A percentile compares a stretch with the other conserved stretches of the same genome.
Conservation (phyloP, 2,329 filamentous ascomycete species). For the Cordyceps cateniannulata region DNA sequence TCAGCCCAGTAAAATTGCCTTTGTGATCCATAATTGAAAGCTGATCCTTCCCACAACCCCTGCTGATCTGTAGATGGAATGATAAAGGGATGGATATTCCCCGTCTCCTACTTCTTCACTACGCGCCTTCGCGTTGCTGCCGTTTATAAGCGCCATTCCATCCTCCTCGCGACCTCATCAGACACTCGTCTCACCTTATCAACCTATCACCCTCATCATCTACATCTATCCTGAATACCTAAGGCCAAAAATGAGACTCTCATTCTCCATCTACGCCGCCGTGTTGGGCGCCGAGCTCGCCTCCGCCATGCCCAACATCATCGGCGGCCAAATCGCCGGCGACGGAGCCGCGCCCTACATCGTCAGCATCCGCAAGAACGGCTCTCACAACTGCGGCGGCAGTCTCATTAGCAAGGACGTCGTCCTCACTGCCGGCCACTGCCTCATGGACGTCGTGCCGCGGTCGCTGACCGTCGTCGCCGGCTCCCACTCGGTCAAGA, state of each 20-base stretch:
- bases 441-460: not conserved
- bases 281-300: not conserved
- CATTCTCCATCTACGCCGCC: not conserved
- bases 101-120: not conserved
- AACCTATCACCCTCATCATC: not conserved
- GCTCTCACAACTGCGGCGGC: slow-evolving; percentile 1
- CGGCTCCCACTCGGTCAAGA: not conserved
- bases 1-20: not conserved
- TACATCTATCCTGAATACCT: not conserved
- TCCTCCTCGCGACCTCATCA: not conserved
- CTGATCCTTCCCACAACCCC: not conserved
- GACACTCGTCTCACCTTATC: not conserved
- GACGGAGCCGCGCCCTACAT: not conserved
- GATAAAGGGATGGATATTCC: not conserved
- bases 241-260: not conserved
- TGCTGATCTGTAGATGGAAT: not conserved
- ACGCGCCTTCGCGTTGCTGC: not conserved
- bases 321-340: not conserved
- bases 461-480: not conserved
- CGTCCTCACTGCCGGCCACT: slow-evolving; percentile 6
- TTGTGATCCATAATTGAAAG: not conserved
- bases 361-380: slow-evolving; percentile 2
- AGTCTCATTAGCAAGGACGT: not conserved
- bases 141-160: not conserved
- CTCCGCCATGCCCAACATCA: not conserved